These are phyloP conservation scores for Calonectria fujianensis DNA, from an alignment of 2,329 filamentous ascomycete species.

Conservation along the genomic window DNA sequence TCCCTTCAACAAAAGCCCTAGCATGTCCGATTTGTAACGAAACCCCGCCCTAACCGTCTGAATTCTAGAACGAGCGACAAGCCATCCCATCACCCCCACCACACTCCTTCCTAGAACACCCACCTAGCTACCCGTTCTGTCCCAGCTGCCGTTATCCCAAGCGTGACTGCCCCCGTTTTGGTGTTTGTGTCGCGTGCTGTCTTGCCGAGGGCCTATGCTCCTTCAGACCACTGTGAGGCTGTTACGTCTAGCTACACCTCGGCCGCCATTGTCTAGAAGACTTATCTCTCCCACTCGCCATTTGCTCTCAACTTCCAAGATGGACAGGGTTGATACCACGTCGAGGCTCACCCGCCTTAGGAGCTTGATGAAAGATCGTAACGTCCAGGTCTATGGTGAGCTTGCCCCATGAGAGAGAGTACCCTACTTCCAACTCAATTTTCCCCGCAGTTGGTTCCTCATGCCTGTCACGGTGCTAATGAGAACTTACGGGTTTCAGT, in stretches of 20 bases:
- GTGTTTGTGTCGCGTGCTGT: conserved; percentile 41
- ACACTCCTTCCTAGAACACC: conserved; percentile 12
- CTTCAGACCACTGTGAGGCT: conserved; percentile 50
- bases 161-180: conserved; percentile 37
- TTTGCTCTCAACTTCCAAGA: conserved; percentile 51
- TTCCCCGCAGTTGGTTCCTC: background rate
- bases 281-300: conserved; percentile 41
- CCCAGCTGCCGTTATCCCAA: conserved; percentile 22
- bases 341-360: conserved; percentile 85
- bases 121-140: conserved; percentile 7
- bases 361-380: conserved; percentile 89
- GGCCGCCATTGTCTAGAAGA: conserved; percentile 37
- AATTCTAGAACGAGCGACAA: conserved; percentile 22
- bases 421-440: background rate
- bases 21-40: conserved; percentile 6
- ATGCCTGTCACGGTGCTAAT: conserved; percentile 34
- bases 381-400: conserved; percentile 94
- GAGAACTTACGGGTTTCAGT: conserved; percentile 72
- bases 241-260: conserved; percentile 47
- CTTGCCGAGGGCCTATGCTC: conserved; percentile 52
- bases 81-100: background rate
- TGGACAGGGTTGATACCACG: conserved; percentile 80
- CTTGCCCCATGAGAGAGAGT: conserved; percentile 34
- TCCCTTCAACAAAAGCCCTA: background rate
- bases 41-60: conserved; percentile 7